These are phyloP conservation scores for Pleurozium schreberi DNA, from an alignment of 225 moss, liverwort and hornwort genomes.

Conservation along the genomic window DNA sequence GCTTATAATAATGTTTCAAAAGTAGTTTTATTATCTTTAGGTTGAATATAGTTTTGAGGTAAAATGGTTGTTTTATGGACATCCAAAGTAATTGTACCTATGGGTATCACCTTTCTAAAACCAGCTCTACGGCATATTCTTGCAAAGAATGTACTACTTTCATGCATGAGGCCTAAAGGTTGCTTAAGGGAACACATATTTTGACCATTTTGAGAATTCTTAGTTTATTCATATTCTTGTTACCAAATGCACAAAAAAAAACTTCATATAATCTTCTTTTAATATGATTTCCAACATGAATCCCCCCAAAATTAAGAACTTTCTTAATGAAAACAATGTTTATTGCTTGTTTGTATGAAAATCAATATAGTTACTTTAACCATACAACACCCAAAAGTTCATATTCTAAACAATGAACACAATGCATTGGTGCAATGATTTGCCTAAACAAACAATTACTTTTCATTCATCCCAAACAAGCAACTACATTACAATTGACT, in stretches of 20 bases:
- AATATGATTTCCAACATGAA: too few relatives aligned
- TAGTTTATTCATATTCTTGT: background rate
- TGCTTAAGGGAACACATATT: too few relatives aligned
- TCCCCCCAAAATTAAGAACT: too few relatives aligned
- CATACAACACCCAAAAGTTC: rapidly evolving
- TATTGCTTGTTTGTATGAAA: rapidly evolving
- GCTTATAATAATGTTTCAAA: too few relatives aligned
- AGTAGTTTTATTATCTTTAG: too few relatives aligned
- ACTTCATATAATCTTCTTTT: background rate
- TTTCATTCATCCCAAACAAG: background rate
- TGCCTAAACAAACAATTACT: background rate
- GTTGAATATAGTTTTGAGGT: too few relatives aligned
- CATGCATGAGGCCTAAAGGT: too few relatives aligned
- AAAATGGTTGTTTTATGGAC: too few relatives aligned
- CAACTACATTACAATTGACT: background rate
- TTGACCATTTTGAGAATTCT: background rate
- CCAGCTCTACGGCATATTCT: too few relatives aligned
- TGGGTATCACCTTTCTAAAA: too few relatives aligned
- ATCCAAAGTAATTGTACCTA: too few relatives aligned
- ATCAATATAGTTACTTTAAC: background rate
- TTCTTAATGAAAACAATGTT: background rate
- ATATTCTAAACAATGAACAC: background rate
- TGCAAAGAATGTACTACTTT: too few relatives aligned
- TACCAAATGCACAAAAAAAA: background rate
- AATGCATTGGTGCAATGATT: background rate